These are phyloP conservation scores for Alternaria viburni DNA, from an alignment of 2,329 filamentous ascomycete species.

Conservation along the genomic window DNA sequence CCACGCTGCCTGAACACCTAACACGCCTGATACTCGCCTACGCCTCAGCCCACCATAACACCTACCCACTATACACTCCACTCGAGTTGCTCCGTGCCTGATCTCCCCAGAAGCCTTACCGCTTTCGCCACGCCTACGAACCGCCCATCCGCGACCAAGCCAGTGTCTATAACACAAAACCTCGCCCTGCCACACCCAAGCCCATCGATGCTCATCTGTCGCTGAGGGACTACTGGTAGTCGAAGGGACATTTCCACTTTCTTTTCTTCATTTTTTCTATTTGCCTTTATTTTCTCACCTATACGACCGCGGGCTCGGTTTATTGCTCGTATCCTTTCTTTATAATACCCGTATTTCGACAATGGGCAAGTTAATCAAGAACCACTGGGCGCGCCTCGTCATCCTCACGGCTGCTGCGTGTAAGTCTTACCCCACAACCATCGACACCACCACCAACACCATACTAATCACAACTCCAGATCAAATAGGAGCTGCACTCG, in stretches of 20 bases:
- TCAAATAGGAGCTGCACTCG: conserved; percentile 81
- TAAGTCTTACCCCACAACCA: conserved; percentile 52
- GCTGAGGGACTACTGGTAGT: conserved; percentile 48
- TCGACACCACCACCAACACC: not conserved
- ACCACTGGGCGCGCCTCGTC: conserved; percentile 97
- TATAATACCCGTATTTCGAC: conserved; percentile 21
- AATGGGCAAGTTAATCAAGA: conserved; percentile 99
- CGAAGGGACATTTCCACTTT: conserved; percentile 26
- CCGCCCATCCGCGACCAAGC: conserved; percentile 14
- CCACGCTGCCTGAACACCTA: conserved; percentile 38
- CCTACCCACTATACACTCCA: conserved; percentile 10
- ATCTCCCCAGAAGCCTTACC: conserved; percentile 15
- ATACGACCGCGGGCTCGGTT: conserved; percentile 37
- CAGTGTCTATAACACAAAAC: conserved; percentile 44
- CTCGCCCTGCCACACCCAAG: conserved; percentile 26
- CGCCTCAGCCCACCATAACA: conserved; percentile 38
- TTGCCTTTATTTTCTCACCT: conserved; percentile 16
- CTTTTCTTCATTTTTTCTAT: conserved; percentile 12
- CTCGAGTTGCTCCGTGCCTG: conserved; percentile 28
- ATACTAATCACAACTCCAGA: conserved; percentile 59
- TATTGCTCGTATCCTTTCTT: conserved; percentile 39
- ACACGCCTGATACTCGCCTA: conserved; percentile 43
- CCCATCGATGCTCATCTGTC: conserved; percentile 37
- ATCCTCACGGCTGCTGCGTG: conserved; percentile 82
- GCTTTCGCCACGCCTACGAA: conserved; percentile 19